phyloP scores from a whole-genome alignment of 2,329 filamentous ascomycete species.

The Colletotrichum horii region DNA sequence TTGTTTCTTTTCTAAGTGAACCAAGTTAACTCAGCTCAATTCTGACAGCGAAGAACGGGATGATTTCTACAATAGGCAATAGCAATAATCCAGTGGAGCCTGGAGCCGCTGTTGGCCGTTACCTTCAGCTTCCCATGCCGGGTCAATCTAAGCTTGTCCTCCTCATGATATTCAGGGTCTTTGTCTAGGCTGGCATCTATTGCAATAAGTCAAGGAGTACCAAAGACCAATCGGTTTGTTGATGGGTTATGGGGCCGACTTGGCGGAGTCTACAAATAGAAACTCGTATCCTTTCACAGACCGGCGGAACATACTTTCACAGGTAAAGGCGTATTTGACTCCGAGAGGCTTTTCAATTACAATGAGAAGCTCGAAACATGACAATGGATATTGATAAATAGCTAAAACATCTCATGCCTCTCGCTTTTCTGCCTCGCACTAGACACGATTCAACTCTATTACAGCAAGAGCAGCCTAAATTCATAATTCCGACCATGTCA shows the following conservation, averaged over 20 bases:
- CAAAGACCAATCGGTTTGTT: fast-evolving
- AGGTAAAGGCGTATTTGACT: not conserved
- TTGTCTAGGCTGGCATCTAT: too few relatives aligned
- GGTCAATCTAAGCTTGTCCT: not conserved
- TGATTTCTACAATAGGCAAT: fast-evolving
- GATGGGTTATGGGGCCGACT: not conserved
- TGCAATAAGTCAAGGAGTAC: fast-evolving
- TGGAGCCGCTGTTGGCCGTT: not conserved
- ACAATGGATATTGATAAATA: not conserved
- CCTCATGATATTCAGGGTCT: fast-evolving
- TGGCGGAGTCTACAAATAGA: not conserved
- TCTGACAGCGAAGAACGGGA: not conserved
- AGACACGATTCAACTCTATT: not conserved
- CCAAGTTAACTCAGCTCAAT: not conserved
- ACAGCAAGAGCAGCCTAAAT: not conserved
- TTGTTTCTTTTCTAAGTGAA: not conserved
- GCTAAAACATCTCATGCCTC: not conserved
- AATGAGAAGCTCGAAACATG: fast-evolving
- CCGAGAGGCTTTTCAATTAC: not conserved
- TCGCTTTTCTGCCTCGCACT: not conserved
- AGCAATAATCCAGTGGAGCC: not conserved
- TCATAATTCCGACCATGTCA: not conserved
- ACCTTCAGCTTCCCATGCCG: not conserved
- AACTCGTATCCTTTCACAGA: not conserved
- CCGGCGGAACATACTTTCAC: not conserved